phyloP scores from a whole-genome alignment of 2,329 filamentous ascomycete genomes.

The Pseudocercospora fijiensis region DNA sequence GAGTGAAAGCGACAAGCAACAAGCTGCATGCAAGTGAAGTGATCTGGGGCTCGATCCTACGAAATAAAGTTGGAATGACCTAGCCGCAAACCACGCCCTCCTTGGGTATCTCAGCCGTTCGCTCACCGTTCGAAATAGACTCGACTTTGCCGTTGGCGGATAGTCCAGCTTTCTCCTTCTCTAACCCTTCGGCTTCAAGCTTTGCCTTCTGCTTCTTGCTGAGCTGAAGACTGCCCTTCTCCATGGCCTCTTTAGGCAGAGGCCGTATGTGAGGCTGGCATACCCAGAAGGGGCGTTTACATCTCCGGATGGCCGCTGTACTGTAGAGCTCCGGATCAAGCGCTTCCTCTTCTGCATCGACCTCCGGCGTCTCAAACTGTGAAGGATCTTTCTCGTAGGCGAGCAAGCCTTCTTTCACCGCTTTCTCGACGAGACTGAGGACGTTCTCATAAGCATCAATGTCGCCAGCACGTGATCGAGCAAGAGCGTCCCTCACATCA shows the following conservation, averaged over 20 bases:
- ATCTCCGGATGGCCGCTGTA: constrained; percentile 66
- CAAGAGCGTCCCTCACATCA: constrained; percentile 81
- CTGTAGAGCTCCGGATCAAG: constrained; percentile 31
- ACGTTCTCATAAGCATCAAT: constrained; percentile 76
- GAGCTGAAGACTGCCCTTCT: constrained; percentile 38
- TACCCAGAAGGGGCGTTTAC: constrained; percentile 84
- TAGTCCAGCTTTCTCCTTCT: constrained; percentile 30
- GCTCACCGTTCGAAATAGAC: constrained; percentile 11
- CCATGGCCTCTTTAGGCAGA: constrained; percentile 74
- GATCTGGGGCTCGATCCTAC: neutral
- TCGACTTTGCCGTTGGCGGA: constrained; percentile 34
- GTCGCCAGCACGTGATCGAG: constrained; percentile 65
- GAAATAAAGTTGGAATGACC: neutral
- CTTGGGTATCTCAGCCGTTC: constrained; percentile 42
- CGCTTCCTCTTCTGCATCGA: constrained; percentile 26
- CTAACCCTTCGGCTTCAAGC: constrained; percentile 31
- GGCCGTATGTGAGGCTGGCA: constrained; percentile 85
- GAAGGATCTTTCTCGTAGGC: constrained; percentile 58
- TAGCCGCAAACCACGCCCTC: constrained; percentile 49
- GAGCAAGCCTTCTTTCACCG: constrained; percentile 68
- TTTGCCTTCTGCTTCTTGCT: constrained; percentile 37
- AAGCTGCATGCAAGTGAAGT: too few relatives aligned
- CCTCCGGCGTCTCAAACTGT: constrained; percentile 32
- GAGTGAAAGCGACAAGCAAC: neutral
- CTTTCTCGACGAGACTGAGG: constrained; percentile 70